Base-by-base conservation (phyloP, 257 asterid genomes). In the Marsdenia floribunda region DNA sequence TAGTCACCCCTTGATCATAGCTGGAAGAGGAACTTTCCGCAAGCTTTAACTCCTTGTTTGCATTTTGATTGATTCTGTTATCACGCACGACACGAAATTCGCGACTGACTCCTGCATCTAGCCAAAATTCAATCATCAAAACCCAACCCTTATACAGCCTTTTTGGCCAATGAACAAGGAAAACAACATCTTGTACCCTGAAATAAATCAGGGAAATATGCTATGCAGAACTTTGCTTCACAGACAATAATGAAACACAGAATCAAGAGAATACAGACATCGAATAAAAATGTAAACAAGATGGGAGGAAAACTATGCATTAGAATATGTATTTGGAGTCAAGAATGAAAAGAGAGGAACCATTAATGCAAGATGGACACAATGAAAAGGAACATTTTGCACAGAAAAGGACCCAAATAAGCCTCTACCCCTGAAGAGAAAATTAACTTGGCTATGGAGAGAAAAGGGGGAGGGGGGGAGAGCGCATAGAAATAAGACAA, bases 81-180 rank as follows among this genome's bases (percentile, higher is more conserved):
- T 95, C 99, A 77, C 96, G 89, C 79, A 95, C 96, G 70, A 92
- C 88, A 50, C 99, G 97, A 77, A 95, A 95, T 84, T 92, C 92
- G 72, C 84, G 84, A 83, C 80, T 84, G 68, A 85, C 84, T 77
- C 91, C 92, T 88, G 89, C 87, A 88, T 85, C 85, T 76, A 83
- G 78, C 76, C 29, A 75, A 73, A 81, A 72, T 44, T 42, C 46
- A 80, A 60, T 60, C 58, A 78, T 81, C 82, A 85, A 77, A 68
- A 71, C 55, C 63, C 38, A 76, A 71, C 58, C 68, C 64, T 33
- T 3, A 60, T 26, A 71, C 37, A 79, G 35, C 40, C 14, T 70
- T 33, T 44, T 26, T 49, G 29, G 42, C 3, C 21, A 29, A 29
- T 64, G 71, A 73, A 52, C 54, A n/a, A 37, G 26, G 49, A 8